Base-by-base conservation (phyloP, 1,139 yeast species). In the Sugiyamaella novakii region DNA sequence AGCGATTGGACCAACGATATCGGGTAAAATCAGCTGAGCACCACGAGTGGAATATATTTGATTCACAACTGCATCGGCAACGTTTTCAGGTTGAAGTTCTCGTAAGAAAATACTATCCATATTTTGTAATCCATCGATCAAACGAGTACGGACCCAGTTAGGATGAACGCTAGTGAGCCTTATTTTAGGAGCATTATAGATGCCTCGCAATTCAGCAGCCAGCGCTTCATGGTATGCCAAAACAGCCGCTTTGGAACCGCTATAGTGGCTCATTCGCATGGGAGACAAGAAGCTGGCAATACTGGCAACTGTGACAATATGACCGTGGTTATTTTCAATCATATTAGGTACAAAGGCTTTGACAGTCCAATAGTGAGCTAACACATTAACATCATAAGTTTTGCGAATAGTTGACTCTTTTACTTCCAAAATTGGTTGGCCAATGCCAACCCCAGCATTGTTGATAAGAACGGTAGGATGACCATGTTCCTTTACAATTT, bases 201-300 rank as follows among this genome's bases (percentile, higher is more conserved):
- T 71, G 3, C 47, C 40, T 0, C 83, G 82, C 34, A 87, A 63
- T 62, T 87, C 95, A 56, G 80, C 80, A 0, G 88, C 80, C 36
- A 91, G 69, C 0, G 92, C 81, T 61, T 87, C 95, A 63, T 89
- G 97, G 42, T 88, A 69, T 0, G 94, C 89, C 46, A 91, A 78
- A 24, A 87, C 67, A 0, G 95, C 97, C 0, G 95, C 83, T 65
- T 91, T 91, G 10, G 95, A 79, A 0, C 96, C 96, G 0, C 96
- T 96, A 60, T 89, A 89, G 0, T 87, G 87, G 34, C 86, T 79
- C 51, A 87, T 71, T 29, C 83, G 71, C 6, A 95, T 89, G 0
- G 97, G 97, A 0, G 94, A 78, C 74, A 87, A 75, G 55, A 84
- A 83, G 0, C 96, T 96, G 50, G 91, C 71, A 0, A 87, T 87